These are phyloP conservation scores for Zygotorulaspora sp. DNA, from an alignment of 805 yeast genomes.

Conservation along the genomic window DNA sequence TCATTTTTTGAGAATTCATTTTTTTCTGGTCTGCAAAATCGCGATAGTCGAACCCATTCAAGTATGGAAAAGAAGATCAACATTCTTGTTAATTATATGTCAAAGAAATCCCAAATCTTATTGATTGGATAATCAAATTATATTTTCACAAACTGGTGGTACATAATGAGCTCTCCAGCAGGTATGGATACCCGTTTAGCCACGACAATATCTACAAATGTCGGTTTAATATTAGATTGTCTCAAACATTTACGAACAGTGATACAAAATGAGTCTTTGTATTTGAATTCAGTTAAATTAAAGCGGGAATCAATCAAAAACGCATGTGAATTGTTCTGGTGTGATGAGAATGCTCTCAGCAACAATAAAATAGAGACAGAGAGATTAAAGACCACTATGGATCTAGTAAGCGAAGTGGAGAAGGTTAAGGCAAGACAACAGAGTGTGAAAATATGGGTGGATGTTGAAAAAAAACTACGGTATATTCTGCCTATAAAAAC, in stretches of 20 bases:
- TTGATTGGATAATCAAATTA: too few relatives aligned
- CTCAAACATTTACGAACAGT: slow-evolving; percentile 17
- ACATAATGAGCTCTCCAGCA: not conserved
- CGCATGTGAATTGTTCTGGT: slow-evolving; percentile 14
- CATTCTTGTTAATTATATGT: too few relatives aligned
- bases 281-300: slow-evolving; percentile 15
- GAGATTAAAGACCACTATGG: slow-evolving; percentile 1
- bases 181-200: not conserved
- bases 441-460: slow-evolving; percentile 1
- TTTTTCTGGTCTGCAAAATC: too few relatives aligned
- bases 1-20: too few relatives aligned
- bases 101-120: too few relatives aligned
- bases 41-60: too few relatives aligned
- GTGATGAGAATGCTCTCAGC: not conserved
- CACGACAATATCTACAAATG: slow-evolving; percentile 1
- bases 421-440: not conserved
- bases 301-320: slow-evolving; percentile 8
- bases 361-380: slow-evolving; percentile 4
- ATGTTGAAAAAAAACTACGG: not conserved
- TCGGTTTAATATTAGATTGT: slow-evolving; percentile 4
- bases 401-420: not conserved
- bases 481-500: not conserved
- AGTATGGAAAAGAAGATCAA: not conserved
- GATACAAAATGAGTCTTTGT: slow-evolving; percentile 10
- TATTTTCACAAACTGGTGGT: not conserved